Evolutionary conservation across 192 early-diverging fungal genomes (phyloP).

Genomic region (Lunasporangiospora selenospora): DNA sequence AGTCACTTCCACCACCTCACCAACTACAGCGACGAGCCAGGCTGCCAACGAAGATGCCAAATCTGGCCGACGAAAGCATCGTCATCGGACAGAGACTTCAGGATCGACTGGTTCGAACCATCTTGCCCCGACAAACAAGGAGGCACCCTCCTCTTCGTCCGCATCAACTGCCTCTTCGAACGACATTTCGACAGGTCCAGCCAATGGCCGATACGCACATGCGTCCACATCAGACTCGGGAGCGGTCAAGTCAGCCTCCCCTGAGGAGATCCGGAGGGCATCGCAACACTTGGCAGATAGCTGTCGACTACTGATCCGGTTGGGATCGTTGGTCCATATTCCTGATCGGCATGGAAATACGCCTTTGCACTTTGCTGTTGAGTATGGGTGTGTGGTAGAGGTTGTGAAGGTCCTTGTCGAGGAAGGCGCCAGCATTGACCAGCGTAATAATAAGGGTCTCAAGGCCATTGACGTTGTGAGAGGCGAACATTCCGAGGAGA

Average conservation of each 20-base stretch:
- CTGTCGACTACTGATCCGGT: constrained; percentile 52
- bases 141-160: constrained; percentile 16
- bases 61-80: constrained; percentile 11
- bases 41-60: background rate
- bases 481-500: constrained; percentile 51
- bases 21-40: background rate
- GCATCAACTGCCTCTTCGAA: constrained; percentile 36
- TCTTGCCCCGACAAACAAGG: constrained; percentile 29
- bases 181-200: constrained; percentile 22
- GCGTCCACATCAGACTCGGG: constrained; percentile 9
- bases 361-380: constrained; percentile 60
- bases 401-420: constrained; percentile 53
- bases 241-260: constrained; percentile 25
- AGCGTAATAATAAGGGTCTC: constrained; percentile 52
- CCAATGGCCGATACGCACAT: constrained; percentile 22
- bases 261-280: constrained; percentile 32
- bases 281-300: constrained; percentile 52
- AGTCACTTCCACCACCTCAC: too few relatives aligned
- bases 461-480: constrained; percentile 55
- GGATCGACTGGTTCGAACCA: constrained; percentile 33
- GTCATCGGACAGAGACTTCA: constrained; percentile 25
- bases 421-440: constrained; percentile 54
- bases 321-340: constrained; percentile 56
- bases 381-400: constrained; percentile 55
- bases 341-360: constrained; percentile 56